Conservation (phyloP, 176 grass and related monocot genomes). For the Rhynchospora breviuscula region DNA sequence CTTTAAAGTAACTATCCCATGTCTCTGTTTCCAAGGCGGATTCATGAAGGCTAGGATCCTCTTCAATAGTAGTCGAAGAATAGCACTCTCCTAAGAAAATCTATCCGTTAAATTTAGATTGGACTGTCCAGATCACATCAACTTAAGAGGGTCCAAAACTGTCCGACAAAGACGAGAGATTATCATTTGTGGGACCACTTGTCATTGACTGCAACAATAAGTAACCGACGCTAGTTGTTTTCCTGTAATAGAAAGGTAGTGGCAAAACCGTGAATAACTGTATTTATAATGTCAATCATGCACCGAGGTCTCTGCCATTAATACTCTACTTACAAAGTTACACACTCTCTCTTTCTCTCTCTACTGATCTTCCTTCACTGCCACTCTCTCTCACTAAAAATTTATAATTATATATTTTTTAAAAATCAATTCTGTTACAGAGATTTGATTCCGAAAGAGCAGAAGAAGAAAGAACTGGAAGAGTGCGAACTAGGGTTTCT, state of each 20-base stretch:
- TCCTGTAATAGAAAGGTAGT: constrained; percentile 21
- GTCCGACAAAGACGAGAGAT: not conserved
- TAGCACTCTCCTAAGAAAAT: not conserved
- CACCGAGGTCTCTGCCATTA: constrained; percentile 3
- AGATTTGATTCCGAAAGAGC: constrained; percentile 17
- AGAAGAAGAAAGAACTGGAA: constrained; percentile 16
- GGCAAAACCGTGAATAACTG: constrained; percentile 39
- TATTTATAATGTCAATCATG: constrained; percentile 18
- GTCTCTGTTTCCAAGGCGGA: not conserved
- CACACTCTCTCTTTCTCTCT: constrained; percentile 36
- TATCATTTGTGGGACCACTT: not conserved
- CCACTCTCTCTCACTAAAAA: constrained; percentile 18
- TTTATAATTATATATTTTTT: not conserved
- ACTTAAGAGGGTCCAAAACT: not conserved
- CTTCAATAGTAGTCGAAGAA: not conserved
- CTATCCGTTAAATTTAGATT: not conserved
- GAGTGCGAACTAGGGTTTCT: constrained; percentile 33
- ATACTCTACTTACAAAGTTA: constrained; percentile 34
- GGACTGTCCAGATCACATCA: not conserved
- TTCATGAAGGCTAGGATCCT: not conserved
- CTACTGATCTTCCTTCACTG: constrained; percentile 23
- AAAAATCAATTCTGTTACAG: constrained; percentile 3
- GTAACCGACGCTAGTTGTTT: constrained; percentile 20
- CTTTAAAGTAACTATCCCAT: not conserved
- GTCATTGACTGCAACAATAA: not conserved